A percentile compares a stretch with the other conserved stretches of the same genome.
Conservation (phyloP, 257 asterid genomes). For the Thymus mandschuricus region DNA sequence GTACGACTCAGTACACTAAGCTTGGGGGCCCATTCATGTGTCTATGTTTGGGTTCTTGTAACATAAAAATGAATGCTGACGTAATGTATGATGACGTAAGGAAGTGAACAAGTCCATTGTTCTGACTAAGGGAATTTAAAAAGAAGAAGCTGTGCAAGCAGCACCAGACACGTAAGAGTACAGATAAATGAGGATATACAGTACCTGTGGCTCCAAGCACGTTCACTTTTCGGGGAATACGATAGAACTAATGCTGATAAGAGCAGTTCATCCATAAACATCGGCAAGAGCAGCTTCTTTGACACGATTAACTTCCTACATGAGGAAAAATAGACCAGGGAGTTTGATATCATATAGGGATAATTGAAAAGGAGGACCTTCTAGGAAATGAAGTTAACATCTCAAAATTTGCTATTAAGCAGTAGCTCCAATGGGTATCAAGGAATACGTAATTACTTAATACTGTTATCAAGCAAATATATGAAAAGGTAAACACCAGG, state of each 20-base stretch:
- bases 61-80: background rate
- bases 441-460: background rate
- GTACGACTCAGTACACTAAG: slow-evolving; percentile 7
- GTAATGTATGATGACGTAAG: slow-evolving; percentile 13
- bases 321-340: slow-evolving; percentile 15
- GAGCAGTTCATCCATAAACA: slow-evolving; percentile 68
- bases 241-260: slow-evolving; percentile 76
- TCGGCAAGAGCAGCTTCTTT: slow-evolving; percentile 46
- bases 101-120: slow-evolving; percentile 4
- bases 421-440: slow-evolving; percentile 22
- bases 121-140: background rate
- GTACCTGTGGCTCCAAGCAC: slow-evolving; percentile 96
- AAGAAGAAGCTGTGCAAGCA: background rate
- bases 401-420: slow-evolving; percentile 18
- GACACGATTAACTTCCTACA: slow-evolving; percentile 73
- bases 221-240: slow-evolving; percentile 86
- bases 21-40: background rate
- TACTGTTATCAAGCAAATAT: background rate
- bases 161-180: slow-evolving; percentile 10
- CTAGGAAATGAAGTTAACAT: slow-evolving; percentile 16
- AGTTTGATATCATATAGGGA: slow-evolving; percentile 1
- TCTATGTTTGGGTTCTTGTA: background rate
- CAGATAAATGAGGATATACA: slow-evolving; percentile 19
- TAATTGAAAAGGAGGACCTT: background rate
- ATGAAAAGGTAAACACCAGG: slow-evolving; percentile 15